Evolutionary conservation across 805 yeast species (phyloP), one percentile per base, ranked within the genome.

Genomic region (Candida pseudoglaebosa): DNA sequence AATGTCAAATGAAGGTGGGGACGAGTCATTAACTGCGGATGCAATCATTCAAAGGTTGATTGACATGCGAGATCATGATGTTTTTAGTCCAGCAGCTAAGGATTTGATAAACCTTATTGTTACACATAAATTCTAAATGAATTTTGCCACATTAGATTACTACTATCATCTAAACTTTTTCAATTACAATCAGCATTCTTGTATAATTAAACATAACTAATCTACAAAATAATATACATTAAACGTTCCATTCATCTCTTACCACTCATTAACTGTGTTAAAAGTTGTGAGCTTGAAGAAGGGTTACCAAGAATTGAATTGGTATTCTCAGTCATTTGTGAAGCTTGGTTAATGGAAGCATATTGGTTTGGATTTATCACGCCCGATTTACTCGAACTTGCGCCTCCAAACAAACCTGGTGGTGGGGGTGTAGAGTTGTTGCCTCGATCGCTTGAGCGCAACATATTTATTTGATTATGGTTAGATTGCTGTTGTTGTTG

Each of bases 251-350:
- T 19, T 48, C 50, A 67, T 50, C 67, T 77, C 56, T 83, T 85
- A 20, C 95, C 95, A 50, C 82, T 82, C 80, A 89, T 82, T 55
- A 89, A 69, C 59, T 88, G 96, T 41, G 80, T 86, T 50, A 89
- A 71, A 53, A 89, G 71, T 55, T 88, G 95, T 29, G 88, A 80
- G 43, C 90, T 82, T 35, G 84, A 78, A 19, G 79, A 76, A 5
- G 59, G 61, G 36, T 46, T 50, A 5, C 45, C 52, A 32, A 32
- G 24, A 10, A 45, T 42, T 16, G 44, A 38, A 16, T 33, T 30
- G 18, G 38, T 41, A 17, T 40, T 40, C 10, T 34, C 39, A 21
- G 36, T 26, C 34, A 34, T 37, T 15, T 49, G 32, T 31, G 34
- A 10, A 7, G 24, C 24, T n/a, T n/a, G n/a, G n/a, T n/a, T n/a